phyloP scores from a whole-genome alignment of 179 eudicot species.

The Nepenthes alata region DNA sequence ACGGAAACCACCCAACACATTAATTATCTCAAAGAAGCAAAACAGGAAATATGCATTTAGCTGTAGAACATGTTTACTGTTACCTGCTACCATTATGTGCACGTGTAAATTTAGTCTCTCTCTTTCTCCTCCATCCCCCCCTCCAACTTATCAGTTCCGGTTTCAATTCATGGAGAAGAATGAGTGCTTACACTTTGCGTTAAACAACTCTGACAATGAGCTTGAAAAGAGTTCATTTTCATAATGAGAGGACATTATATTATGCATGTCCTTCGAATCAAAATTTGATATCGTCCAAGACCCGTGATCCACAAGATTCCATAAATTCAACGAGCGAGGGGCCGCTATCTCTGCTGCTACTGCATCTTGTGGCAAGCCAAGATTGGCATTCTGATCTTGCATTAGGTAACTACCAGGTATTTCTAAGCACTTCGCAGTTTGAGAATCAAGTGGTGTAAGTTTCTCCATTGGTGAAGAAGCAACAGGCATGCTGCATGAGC shows the following conservation, averaged over 20 bases:
- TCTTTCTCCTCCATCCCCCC: neutral
- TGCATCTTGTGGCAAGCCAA: constrained; percentile 29
- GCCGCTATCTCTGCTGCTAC: constrained; percentile 45
- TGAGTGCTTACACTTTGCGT: constrained; percentile 42
- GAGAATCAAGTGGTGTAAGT: constrained; percentile 22
- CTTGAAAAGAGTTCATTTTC: constrained; percentile 73
- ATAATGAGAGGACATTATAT: constrained; percentile 26
- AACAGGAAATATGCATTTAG: too few species aligned
- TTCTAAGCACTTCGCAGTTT: constrained; percentile 21
- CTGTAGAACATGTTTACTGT: too few species aligned
- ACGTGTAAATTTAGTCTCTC: too few species aligned
- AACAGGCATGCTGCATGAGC: constrained; percentile 22
- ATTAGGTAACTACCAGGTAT: constrained; percentile 18
- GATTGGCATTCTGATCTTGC: constrained; percentile 26
- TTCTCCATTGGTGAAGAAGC: constrained; percentile 37
- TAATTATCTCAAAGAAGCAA: too few species aligned
- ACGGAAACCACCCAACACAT: too few species aligned
- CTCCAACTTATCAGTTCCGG: neutral
- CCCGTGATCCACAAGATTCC: constrained; percentile 27
- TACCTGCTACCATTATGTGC: too few species aligned
- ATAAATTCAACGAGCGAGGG: constrained; percentile 27
- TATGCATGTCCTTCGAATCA: constrained; percentile 22
- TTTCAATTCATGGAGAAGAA: neutral
- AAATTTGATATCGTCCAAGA: constrained; percentile 23
- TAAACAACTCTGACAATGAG: constrained; percentile 57